These are phyloP conservation scores for Leishmania tropica DNA, from an alignment of 208 protist genomes.

Conservation along the genomic window DNA sequence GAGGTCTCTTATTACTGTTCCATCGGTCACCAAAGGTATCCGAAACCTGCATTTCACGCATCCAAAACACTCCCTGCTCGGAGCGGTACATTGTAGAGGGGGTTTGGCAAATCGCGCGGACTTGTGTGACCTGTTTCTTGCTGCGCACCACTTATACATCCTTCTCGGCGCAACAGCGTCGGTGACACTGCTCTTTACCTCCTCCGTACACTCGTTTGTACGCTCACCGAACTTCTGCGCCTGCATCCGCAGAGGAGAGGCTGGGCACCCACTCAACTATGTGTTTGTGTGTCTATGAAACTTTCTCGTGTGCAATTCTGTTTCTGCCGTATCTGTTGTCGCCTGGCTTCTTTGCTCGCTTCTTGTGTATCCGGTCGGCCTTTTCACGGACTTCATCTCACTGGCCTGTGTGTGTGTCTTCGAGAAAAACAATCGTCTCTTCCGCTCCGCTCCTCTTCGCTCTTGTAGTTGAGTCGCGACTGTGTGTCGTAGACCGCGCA, in stretches of 20 bases:
- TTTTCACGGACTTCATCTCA: constrained; percentile 4
- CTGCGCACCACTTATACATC: not conserved
- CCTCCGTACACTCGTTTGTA: not conserved
- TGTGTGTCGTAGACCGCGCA: not conserved
- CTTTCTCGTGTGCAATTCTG: not conserved
- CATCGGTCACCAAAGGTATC: not conserved
- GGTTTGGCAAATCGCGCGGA: too few relatives aligned
- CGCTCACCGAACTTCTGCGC: not conserved
- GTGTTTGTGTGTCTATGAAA: not conserved
- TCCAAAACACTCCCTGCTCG: not conserved
- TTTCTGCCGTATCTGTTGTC: not conserved
- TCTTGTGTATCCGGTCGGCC: not conserved
- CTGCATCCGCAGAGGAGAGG: not conserved
- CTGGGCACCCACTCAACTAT: not conserved
- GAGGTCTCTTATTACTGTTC: not conserved
- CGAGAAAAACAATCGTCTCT: too few relatives aligned
- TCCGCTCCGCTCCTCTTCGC: not conserved
- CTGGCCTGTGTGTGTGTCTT: too few relatives aligned
- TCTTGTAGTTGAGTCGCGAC: not conserved
- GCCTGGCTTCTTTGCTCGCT: constrained; percentile 3
- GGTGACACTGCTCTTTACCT: not conserved
- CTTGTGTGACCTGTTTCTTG: not conserved
- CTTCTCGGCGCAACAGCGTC: not conserved
- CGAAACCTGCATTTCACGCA: not conserved
- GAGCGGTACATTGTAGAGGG: not conserved